A percentile compares a stretch with the other conserved stretches of the same genome.
These are phyloP conservation scores for Mycena capillaripes DNA, from an alignment of 768 basidiomycete genomes.

Conservation along the genomic window DNA sequence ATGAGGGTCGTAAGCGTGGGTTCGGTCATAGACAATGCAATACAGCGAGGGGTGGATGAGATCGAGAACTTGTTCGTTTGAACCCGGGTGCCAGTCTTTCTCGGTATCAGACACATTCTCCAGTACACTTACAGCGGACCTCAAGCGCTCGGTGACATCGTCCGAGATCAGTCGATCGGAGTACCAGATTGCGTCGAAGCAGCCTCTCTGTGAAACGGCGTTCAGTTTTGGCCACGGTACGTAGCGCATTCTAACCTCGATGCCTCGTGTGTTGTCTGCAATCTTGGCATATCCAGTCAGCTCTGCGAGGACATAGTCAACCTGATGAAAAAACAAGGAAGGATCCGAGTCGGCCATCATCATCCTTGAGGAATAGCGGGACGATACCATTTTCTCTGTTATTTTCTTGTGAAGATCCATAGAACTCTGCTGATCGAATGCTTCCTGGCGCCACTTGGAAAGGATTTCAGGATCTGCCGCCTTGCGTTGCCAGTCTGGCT, in stretches of 20 bases:
- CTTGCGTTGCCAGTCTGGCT: slow-evolving; percentile 34
- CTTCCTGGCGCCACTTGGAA: slow-evolving; percentile 27
- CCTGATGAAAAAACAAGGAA: not conserved
- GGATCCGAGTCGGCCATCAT: not conserved
- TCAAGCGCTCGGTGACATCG: slow-evolving; percentile 18
- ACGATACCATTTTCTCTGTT: slow-evolving; percentile 6
- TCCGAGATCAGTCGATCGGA: slow-evolving; percentile 38
- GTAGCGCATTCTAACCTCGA: slow-evolving; percentile 11
- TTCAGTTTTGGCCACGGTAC: not conserved
- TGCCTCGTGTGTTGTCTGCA: slow-evolving; percentile 25
- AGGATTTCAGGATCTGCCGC: slow-evolving; percentile 12
- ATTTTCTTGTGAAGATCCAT: not conserved
- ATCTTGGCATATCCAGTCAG: slow-evolving; percentile 27
- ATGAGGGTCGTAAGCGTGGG: slow-evolving; percentile 8
- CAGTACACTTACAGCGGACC: slow-evolving; percentile 24
- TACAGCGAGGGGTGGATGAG: not conserved
- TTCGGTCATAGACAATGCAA: slow-evolving; percentile 40
- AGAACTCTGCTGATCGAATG: slow-evolving; percentile 5
- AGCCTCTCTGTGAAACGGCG: slow-evolving; percentile 9
- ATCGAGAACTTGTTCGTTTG: slow-evolving; percentile 26
- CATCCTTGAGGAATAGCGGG: not conserved
- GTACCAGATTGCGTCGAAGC: slow-evolving; percentile 36
- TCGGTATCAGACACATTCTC: slow-evolving; percentile 35
- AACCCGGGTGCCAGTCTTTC: slow-evolving; percentile 48
- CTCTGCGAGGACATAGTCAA: slow-evolving; percentile 36